A percentile compares a stretch with the other conserved stretches of the same genome.
phyloP scores from a whole-genome alignment of 805 yeast genomes.

The Millerozyma miso region DNA sequence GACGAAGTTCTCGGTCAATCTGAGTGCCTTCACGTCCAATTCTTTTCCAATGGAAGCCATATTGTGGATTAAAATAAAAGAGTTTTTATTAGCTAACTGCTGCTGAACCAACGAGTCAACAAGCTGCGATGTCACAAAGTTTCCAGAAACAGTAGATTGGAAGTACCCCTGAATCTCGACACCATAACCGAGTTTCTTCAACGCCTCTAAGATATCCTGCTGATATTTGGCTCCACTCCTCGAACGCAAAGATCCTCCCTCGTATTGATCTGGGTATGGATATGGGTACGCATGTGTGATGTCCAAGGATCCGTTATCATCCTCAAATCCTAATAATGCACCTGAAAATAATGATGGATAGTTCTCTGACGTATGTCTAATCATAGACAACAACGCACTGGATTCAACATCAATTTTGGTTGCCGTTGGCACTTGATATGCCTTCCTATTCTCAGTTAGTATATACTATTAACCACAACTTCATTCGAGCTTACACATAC shows the following conservation, averaged over 20 bases:
- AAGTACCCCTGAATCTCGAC: conserved; percentile 79
- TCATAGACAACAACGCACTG: conserved; percentile 52
- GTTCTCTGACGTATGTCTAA: conserved; percentile 63
- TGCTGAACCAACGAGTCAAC: conserved; percentile 66
- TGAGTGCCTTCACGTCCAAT: conserved; percentile 62
- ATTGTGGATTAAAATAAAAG: conserved; percentile 63
- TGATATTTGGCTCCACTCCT: conserved; percentile 65
- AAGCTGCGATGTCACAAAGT: conserved; percentile 59
- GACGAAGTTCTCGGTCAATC: conserved; percentile 61
- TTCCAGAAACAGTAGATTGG: conserved; percentile 65
- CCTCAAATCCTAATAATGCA: conserved; percentile 70
- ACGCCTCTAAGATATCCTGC: conserved; percentile 58
- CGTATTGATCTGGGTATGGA: conserved; percentile 63
- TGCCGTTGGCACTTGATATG: conserved; percentile 34
- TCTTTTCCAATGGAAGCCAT: conserved; percentile 65
- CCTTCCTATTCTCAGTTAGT: conserved; percentile 10
- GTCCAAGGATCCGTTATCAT: conserved; percentile 45
- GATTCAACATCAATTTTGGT: conserved; percentile 45
- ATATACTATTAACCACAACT: no score
- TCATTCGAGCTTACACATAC: conserved; percentile 8
- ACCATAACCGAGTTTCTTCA: conserved; percentile 61
- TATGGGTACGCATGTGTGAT: conserved; percentile 64
- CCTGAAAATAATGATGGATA: conserved; percentile 64
- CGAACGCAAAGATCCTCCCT: conserved; percentile 56
- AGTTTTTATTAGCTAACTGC: conserved; percentile 53